Evolutionary conservation across 768 basidiomycete genomes (phyloP), one percentile per base, ranked within the genome.

Genomic region (Omphalotus guepiniiformis): DNA sequence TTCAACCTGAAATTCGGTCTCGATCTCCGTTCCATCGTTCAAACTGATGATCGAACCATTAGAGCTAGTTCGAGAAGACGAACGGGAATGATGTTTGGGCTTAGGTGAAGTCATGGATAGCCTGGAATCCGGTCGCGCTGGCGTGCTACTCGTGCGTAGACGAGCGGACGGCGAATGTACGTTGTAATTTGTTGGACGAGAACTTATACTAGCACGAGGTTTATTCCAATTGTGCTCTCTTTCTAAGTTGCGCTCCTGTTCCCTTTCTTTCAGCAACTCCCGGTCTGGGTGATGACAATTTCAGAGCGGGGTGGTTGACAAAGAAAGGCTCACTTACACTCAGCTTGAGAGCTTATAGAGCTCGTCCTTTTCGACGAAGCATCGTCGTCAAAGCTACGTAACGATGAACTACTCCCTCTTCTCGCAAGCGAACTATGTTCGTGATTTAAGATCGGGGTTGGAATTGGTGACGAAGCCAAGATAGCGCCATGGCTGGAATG

Each of bases 201-300:
- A 50, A 55, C 54, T 9, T 18, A 27, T 37, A 16, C 56, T 63
- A 15, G 62, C 55, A 18, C 67, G 66, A 9, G 68, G 72, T 51
- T 67, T 76, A 57, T 80, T 81, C 79, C 81, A 80, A 42, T 72
- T 71, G 27, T 75, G 69, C 54, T 81, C 82, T 30, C 72, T 68
- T 46, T 79, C 77, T 23, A 65, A 50, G 38, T 68, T 67, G 38
- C 64, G 69, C 42, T 80, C 79, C 36, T 57, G 59, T 45, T 74
- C 72, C 19, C 70, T 45, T 38, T 75, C 75, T 30, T 57, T 58
- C 4, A 66, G 56, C 28, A 66, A 67, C 34, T 79, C 78, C 39
- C 60, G 66, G 59, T 76, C 81, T 82, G 49, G 19, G 9, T 18
- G n/a, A 25, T 22, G 44, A 25, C 26, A 39, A 28, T 23, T 23